Conservation (phyloP, 2,329 filamentous ascomycete genomes). For the Penicillium crustosum region DNA sequence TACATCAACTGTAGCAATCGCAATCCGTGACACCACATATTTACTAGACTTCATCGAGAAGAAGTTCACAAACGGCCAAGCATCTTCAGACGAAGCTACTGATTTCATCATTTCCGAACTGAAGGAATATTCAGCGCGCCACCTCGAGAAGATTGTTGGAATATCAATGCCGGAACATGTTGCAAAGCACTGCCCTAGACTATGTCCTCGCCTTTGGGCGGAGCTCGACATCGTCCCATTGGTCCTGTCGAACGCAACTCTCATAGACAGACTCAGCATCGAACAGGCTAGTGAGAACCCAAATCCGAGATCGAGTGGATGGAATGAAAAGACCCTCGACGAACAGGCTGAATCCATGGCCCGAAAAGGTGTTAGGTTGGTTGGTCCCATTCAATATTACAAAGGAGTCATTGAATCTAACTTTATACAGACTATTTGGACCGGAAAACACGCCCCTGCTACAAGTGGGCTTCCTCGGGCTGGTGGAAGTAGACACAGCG, state of each 20-base stretch:
- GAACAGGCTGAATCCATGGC: constrained; percentile 81
- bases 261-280: constrained; percentile 12
- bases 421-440: constrained; percentile 61
- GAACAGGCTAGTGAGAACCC: constrained; percentile 27
- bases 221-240: constrained; percentile 75
- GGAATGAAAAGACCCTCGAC: constrained; percentile 63
- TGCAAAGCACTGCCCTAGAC: constrained; percentile 59
- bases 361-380: constrained; percentile 70
- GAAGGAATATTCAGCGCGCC: constrained; percentile 60
- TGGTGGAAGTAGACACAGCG: constrained; percentile 68
- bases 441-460: constrained; percentile 69
- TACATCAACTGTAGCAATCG: constrained; percentile 62
- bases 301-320: constrained; percentile 22
- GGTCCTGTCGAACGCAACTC: constrained; percentile 51
- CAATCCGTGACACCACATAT: constrained; percentile 72
- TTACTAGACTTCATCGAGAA: constrained; percentile 70
- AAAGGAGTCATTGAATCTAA: constrained; percentile 7
- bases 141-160: constrained; percentile 73
- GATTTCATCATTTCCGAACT: constrained; percentile 61
- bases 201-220: constrained; percentile 71
- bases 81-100: constrained; percentile 50
- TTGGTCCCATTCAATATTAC: not conserved
- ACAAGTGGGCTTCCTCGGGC: constrained; percentile 63
- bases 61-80: constrained; percentile 51
- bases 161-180: constrained; percentile 66